These are phyloP conservation scores for Aegilops speltoides DNA, from an alignment of 176 grass and related monocot species.

Conservation along the genomic window DNA sequence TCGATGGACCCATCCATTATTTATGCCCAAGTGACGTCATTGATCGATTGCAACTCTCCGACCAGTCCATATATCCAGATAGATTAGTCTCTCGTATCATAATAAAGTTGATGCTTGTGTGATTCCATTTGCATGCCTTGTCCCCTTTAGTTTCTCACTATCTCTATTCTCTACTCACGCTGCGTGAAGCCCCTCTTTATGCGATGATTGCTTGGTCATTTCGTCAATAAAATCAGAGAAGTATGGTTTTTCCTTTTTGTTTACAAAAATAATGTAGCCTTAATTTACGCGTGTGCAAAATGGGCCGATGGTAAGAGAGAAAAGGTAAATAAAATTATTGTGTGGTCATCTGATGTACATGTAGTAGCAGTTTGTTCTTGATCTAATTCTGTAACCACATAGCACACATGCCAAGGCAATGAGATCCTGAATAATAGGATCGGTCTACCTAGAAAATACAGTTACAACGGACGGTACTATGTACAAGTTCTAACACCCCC, in stretches of 20 bases:
- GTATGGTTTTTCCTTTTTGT: neutral
- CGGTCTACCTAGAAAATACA: too few relatives aligned
- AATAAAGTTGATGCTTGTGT: conserved; percentile 47
- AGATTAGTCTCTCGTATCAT: conserved; percentile 44
- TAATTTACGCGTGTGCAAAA: neutral
- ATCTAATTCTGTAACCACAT: too few relatives aligned
- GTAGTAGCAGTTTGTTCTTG: too few relatives aligned
- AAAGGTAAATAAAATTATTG: too few relatives aligned
- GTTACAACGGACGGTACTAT: too few relatives aligned
- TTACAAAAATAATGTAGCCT: neutral
- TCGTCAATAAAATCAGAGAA: neutral
- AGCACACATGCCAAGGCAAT: too few relatives aligned
- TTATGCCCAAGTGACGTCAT: conserved; percentile 15
- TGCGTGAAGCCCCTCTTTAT: neutral
- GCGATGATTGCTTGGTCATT: neutral
- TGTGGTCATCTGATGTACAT: too few relatives aligned
- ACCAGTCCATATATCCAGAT: conserved; percentile 31
- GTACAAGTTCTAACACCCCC: too few relatives aligned
- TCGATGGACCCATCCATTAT: neutral
- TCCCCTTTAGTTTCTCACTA: neutral
- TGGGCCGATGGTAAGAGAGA: neutral
- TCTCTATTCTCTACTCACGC: neutral
- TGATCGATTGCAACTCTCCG: conserved; percentile 11
- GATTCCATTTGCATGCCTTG: conserved; percentile 27
- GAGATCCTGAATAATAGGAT: too few relatives aligned